Evolutionary conservation across 257 asterid species (phyloP).

Genomic region (Solanum arcanum): DNA sequence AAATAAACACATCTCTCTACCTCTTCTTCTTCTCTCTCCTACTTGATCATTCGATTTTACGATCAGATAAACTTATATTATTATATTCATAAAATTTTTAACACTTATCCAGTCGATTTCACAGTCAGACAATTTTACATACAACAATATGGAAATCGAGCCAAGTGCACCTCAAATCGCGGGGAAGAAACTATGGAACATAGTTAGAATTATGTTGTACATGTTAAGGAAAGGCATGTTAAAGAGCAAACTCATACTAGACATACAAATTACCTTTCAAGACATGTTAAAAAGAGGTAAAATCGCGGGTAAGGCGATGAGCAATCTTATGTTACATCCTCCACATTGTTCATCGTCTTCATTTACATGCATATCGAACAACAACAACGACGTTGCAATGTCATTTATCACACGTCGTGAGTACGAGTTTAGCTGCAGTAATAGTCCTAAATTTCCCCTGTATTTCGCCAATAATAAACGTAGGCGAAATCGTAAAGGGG

Average conservation of each 20-base stretch:
- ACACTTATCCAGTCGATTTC: background rate
- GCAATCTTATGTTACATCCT: constrained; percentile 15
- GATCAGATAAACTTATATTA: background rate
- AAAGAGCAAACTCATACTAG: constrained; percentile 10
- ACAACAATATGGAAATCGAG: constrained; percentile 17
- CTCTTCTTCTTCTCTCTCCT: background rate
- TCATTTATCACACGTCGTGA: constrained; percentile 19
- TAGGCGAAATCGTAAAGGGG: background rate
- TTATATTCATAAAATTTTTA: background rate
- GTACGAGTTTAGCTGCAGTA: constrained; percentile 40
- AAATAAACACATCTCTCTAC: background rate
- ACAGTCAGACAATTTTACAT: background rate
- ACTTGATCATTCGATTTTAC: background rate
- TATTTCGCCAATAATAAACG: constrained; percentile 8
- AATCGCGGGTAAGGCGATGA: constrained; percentile 23
- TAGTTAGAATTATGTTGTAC: constrained; percentile 12
- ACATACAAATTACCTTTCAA: constrained; percentile 5
- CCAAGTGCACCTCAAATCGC: background rate
- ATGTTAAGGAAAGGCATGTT: constrained; percentile 30
- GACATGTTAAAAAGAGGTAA: constrained; percentile 16
- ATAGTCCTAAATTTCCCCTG: constrained; percentile 7
- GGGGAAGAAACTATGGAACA: constrained; percentile 18
- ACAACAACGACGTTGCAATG: constrained; percentile 4
- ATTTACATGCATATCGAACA: constrained; percentile 8
- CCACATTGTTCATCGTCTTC: constrained; percentile 7